Base-by-base conservation (phyloP, 805 yeast species). In the Candida pseudofarinosa region DNA sequence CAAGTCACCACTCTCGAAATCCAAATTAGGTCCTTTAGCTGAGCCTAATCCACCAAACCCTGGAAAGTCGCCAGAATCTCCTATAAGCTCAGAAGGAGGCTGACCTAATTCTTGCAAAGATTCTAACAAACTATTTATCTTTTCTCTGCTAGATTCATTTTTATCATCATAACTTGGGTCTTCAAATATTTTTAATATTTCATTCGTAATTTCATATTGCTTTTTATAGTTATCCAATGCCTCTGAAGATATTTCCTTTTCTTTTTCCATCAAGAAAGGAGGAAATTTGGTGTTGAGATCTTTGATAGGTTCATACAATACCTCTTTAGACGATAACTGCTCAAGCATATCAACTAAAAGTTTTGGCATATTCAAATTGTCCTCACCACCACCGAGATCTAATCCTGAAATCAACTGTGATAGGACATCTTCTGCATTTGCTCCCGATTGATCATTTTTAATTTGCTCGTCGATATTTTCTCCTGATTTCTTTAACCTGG, bases 261-360 rank as follows among this genome's bases (percentile, higher is more conserved):
- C 67, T 48, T 85, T 74, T 38, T 75, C 77, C 36, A 66, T 63
- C 47, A 91, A 70, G 83, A 87, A 91, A 19, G 62, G 74, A 2
- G 88, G 86, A 59, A 81, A 88, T 56, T 86, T 87, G 10, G 69
- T 65, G 49, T 82, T 79, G 59, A 90, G 73, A 46, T 88, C 96
- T 55, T 83, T 85, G 65, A 91, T 74, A 2, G 98, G 97, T 52
- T 85, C 95, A 57, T 87, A 90, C 32, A 91, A 71, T 16, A 90
- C 85, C 44, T 83, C 90, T 56, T 89, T 91, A 4, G 93, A 80
- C 5, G 93, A 79, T 59, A 91, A 74, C 58, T 89, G 91, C 48
- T 80, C 83, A 54, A 91, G 71, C 80, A 91, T 81, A 31, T 85
- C 88, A 15, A 73, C 75, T 46, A 88, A 65, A 38, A 88, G 64